Conservation (phyloP, 768 basidiomycete species). For the Trametes sanguinea region DNA sequence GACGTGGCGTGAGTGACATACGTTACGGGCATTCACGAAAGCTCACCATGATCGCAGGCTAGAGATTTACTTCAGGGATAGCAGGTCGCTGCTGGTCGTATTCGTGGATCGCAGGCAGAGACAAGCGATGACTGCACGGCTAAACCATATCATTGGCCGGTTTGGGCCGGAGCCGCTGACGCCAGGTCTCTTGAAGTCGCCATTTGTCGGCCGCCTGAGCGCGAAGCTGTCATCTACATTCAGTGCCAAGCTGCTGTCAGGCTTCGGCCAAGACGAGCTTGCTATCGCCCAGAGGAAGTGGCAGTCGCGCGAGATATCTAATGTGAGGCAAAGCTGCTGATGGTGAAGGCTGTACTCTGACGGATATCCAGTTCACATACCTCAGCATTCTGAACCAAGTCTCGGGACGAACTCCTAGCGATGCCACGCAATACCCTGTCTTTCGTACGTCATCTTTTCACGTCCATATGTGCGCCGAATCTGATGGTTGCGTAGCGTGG, state of each 20-base stretch:
- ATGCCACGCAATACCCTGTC: conserved; percentile 93
- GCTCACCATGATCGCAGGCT: conserved; percentile 47
- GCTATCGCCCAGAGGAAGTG: conserved; percentile 76
- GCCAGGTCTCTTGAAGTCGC: conserved; percentile 55
- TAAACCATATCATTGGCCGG: conserved; percentile 47
- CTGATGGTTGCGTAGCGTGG: conserved; percentile 64
- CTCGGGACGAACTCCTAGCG: conserved; percentile 90
- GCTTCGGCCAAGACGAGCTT: conserved; percentile 60
- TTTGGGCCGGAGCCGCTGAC: conserved; percentile 40
- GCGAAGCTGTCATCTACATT: conserved; percentile 25
- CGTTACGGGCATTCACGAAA: no score
- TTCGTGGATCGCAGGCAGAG: conserved; percentile 72
- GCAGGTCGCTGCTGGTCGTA: conserved; percentile 81
- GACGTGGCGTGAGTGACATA: conserved; percentile 75
- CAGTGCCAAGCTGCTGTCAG: conserved; percentile 50
- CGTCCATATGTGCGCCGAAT: neutral
- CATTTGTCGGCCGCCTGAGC: conserved; percentile 51
- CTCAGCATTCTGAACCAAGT: conserved; percentile 88
- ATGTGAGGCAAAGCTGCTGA: conserved; percentile 49
- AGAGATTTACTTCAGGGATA: conserved; percentile 93
- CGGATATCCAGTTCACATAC: conserved; percentile 70
- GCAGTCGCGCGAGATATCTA: conserved; percentile 91
- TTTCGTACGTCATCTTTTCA: conserved; percentile 57
- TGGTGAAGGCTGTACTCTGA: neutral
- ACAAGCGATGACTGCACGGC: conserved; percentile 55